Conservation (phyloP, 2,329 filamentous ascomycete species). For the Fusarium chaquense region DNA sequence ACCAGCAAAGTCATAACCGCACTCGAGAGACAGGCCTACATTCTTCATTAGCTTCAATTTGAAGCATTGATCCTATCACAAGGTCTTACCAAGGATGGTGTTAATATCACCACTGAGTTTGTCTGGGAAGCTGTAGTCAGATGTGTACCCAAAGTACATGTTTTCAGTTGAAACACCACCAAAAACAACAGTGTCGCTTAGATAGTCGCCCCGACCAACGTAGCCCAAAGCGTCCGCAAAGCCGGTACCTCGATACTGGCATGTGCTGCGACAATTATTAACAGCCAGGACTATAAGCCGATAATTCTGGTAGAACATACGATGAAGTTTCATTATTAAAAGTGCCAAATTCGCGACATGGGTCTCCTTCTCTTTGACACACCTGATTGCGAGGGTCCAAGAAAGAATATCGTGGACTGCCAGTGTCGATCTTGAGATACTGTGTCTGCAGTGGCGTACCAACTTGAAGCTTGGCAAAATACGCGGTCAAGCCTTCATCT, state of each 20-base stretch:
- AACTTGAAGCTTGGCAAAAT: conserved; percentile 1
- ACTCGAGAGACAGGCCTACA: conserved; percentile 6
- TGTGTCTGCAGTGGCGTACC: conserved; percentile 8
- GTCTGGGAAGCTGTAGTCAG: not conserved
- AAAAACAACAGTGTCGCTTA: not conserved
- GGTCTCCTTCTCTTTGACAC: not conserved
- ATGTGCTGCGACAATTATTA: not conserved
- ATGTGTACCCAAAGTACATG: conserved; percentile 10
- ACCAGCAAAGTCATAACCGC: not conserved
- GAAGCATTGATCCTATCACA: fast-evolving
- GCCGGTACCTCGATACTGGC: not conserved
- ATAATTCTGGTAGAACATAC: not conserved
- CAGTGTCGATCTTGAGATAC: conserved; percentile 15
- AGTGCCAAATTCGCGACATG: not conserved
- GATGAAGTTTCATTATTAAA: conserved; percentile 3
- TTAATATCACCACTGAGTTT: not conserved
- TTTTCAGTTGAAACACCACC: conserved; percentile 4
- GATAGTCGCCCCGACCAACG: not conserved
- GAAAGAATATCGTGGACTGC: conserved; percentile 15
- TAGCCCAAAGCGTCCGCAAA: conserved; percentile 4
- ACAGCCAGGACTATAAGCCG: fast-evolving
- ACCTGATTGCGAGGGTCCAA: conserved; percentile 1
- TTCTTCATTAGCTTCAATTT: fast-evolving
- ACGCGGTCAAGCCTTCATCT: conserved; percentile 8
- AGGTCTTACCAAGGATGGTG: conserved; percentile 2